phyloP scores from a whole-genome alignment of 768 basidiomycete genomes.

The Mycena kentingensis region DNA sequence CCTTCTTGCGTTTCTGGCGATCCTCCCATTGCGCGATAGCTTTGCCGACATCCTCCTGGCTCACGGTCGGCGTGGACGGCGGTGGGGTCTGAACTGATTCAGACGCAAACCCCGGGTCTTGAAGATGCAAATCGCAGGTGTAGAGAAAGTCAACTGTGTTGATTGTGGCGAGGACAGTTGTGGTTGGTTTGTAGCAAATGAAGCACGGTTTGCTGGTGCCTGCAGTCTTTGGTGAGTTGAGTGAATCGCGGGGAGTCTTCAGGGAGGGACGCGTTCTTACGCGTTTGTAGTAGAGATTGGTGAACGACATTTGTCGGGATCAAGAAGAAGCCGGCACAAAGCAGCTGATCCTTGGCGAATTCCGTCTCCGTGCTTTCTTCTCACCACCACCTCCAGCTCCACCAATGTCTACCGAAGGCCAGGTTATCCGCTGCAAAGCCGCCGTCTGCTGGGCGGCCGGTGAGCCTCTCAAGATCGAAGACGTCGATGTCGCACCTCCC shows the following conservation, averaged over 20 bases:
- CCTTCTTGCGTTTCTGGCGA: slow-evolving; percentile 61
- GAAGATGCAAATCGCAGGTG: slow-evolving; percentile 77
- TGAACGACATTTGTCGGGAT: slow-evolving; percentile 58
- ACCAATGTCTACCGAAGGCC: slow-evolving; percentile 80
- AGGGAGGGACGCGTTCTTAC: slow-evolving; percentile 46
- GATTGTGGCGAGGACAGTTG: slow-evolving; percentile 81
- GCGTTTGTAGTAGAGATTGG: slow-evolving; percentile 88
- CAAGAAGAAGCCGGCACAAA: slow-evolving; percentile 1
- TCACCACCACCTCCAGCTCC: slow-evolving; percentile 24
- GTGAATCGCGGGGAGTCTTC: not conserved
- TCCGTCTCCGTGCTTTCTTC: not conserved
- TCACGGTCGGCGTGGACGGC: slow-evolving; percentile 43
- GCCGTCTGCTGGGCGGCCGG: slow-evolving; percentile 96
- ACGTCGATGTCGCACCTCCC: slow-evolving; percentile 93
- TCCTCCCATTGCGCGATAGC: slow-evolving; percentile 82
- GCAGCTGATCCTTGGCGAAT: slow-evolving; percentile 2
- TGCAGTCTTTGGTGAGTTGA: slow-evolving; percentile 53
- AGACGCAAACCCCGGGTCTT: slow-evolving; percentile 75
- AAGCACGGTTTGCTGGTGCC: slow-evolving; percentile 79
- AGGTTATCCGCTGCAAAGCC: slow-evolving; percentile 85
- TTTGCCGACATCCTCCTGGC: slow-evolving; percentile 74
- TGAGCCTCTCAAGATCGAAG: slow-evolving; percentile 82
- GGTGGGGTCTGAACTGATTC: slow-evolving; percentile 36
- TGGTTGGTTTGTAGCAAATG: slow-evolving; percentile 78
- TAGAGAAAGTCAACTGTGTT: slow-evolving; percentile 87